These are phyloP conservation scores for Phytophthora tentaculata DNA, from an alignment of 352 stramenopile genomes.

Conservation along the genomic window DNA sequence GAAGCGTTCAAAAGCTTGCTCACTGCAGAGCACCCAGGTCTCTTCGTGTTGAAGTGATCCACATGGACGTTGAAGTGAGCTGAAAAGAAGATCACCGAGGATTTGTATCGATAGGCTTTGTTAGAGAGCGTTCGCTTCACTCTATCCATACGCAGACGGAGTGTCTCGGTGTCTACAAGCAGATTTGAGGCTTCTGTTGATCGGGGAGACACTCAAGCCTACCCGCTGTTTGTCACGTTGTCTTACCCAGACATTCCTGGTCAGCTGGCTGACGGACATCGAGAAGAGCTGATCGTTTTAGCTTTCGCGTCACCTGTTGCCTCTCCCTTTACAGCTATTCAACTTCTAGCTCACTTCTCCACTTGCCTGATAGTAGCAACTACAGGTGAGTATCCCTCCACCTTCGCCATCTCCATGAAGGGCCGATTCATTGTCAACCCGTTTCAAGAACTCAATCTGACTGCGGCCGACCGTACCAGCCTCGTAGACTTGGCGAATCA, in stretches of 20 bases:
- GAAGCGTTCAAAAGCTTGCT: neutral
- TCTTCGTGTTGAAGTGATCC: neutral
- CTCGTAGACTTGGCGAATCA: slow-evolving; percentile 32
- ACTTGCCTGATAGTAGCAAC: slow-evolving; percentile 5
- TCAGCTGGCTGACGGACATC: neutral
- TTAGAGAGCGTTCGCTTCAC: neutral
- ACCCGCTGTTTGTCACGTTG: slow-evolving; percentile 4
- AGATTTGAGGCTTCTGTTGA: too few species aligned
- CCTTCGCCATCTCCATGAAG: slow-evolving; percentile 21
- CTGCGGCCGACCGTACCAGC: slow-evolving; percentile 9
- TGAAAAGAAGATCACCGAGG: slow-evolving; percentile 1
- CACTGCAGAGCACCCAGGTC: too few species aligned
- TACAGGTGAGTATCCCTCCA: too few species aligned
- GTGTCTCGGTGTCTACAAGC: too few species aligned
- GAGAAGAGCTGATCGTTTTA: too few species aligned
- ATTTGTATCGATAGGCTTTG: slow-evolving; percentile 6
- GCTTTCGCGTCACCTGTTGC: too few species aligned
- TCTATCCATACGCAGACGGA: too few species aligned
- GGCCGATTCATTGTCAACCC: slow-evolving; percentile 39
- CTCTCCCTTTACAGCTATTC: too few species aligned
- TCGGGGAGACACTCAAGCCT: too few species aligned
- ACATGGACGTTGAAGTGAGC: slow-evolving; percentile 15
- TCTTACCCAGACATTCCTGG: slow-evolving; percentile 16
- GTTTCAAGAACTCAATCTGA: slow-evolving; percentile 25
- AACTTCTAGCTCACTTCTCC: slow-evolving; percentile 2